phyloP scores from a whole-genome alignment of 257 asterid species.

The Rauvolfia tetraphylla region DNA sequence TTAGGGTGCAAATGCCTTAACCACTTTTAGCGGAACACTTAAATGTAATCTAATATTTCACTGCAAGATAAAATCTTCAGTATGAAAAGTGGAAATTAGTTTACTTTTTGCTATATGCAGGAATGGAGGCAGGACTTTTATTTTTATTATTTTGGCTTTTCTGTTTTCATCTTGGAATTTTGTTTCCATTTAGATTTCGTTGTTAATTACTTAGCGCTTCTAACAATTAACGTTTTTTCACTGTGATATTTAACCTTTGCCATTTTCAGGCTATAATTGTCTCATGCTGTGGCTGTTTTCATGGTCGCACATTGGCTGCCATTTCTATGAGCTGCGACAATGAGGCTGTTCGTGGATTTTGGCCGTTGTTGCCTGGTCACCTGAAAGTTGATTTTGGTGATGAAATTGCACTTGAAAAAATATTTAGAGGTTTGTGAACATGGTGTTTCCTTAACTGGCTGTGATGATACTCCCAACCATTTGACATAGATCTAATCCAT shows the following conservation, averaged over 20 bases:
- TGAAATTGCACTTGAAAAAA: constrained; percentile 58
- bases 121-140: background rate
- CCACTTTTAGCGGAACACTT: background rate
- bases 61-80: background rate
- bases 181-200: constrained; percentile 2
- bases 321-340: constrained; percentile 98
- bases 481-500: background rate
- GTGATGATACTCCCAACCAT: background rate
- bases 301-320: constrained; percentile 89
- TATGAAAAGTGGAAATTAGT: background rate
- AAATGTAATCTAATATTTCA: background rate
- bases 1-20: background rate
- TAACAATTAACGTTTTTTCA: background rate
- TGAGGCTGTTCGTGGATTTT: constrained; percentile 86
- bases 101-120: background rate
- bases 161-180: background rate
- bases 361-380: constrained; percentile 88
- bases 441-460: background rate
- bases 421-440: constrained; percentile 57
- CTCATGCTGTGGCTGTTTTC: constrained; percentile 98
- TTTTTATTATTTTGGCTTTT: background rate
- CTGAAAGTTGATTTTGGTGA: constrained; percentile 93
- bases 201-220: background rate
- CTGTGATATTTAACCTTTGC: background rate
- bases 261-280: constrained; percentile 77